Percentiles rank a stretch among this genome's conserved stretches.
These are phyloP conservation scores for Aureobasidium sp. DNA, from an alignment of 2,329 filamentous ascomycete species.

Conservation along the genomic window DNA sequence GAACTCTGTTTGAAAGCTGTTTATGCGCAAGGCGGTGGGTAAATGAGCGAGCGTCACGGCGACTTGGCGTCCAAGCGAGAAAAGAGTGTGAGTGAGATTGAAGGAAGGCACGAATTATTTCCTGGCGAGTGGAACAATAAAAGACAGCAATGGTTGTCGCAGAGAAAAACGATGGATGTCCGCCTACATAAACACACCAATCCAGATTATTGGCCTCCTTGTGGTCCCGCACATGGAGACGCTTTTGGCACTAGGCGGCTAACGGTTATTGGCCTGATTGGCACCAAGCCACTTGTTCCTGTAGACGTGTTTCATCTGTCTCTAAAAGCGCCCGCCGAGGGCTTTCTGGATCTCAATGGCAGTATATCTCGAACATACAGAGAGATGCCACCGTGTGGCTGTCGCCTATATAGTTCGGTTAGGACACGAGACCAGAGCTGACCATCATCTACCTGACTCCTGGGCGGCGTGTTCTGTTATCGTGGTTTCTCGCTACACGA, in stretches of 20 bases:
- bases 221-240: conserved; percentile 3
- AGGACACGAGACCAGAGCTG: background rate
- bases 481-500: background rate
- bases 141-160: conserved; percentile 8
- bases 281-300: conserved; percentile 15
- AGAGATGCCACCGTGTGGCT: background rate
- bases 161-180: conserved; percentile 7
- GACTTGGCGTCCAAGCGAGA: background rate
- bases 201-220: conserved; percentile 11
- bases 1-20: background rate
- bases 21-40: background rate
- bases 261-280: conserved; percentile 14
- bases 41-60: background rate
- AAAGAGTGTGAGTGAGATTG: conserved; percentile 6
- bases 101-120: background rate
- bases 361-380: background rate
- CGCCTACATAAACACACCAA: conserved; percentile 12
- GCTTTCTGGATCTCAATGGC: background rate
- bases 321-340: background rate
- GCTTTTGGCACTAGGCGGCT: conserved; percentile 7
- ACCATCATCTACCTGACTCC: background rate
- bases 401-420: background rate
- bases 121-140: conserved; percentile 11
- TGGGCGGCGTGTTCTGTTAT: background rate
- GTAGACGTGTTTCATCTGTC: conserved; percentile 11